Conservation (phyloP, 257 asterid species). For the Ilex aquifolium region DNA sequence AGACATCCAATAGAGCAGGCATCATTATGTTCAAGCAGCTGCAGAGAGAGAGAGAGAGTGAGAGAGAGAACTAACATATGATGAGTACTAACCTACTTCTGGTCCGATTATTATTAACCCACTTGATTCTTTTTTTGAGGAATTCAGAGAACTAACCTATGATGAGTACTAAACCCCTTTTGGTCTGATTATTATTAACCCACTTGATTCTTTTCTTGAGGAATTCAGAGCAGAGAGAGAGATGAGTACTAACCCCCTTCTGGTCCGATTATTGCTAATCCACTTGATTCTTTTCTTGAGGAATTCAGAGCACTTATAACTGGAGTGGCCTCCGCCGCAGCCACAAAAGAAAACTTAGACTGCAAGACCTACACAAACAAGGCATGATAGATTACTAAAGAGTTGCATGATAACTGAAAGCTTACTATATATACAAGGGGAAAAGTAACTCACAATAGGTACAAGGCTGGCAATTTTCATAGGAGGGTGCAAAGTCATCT, state of each 20-base stretch:
- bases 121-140: slow-evolving; percentile 34
- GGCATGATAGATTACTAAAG: not conserved
- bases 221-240: slow-evolving; percentile 26
- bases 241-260: slow-evolving; percentile 82
- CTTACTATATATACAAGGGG: not conserved
- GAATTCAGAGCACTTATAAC: slow-evolving; percentile 48
- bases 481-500: slow-evolving; percentile 79
- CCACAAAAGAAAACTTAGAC: slow-evolving; percentile 67
- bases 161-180: slow-evolving; percentile 80
- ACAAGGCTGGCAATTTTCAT: slow-evolving; percentile 44
- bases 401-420: not conserved
- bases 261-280: slow-evolving; percentile 83
- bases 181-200: slow-evolving; percentile 83
- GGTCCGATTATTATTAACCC: slow-evolving; percentile 90
- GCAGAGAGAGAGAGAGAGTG: not conserved
- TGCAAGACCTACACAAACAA: slow-evolving; percentile 42
- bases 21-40: too few species aligned
- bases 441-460: slow-evolving; percentile 45
- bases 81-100: slow-evolving; percentile 77
- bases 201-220: slow-evolving; percentile 38
- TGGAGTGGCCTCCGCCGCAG: slow-evolving; percentile 78
- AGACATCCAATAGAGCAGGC: too few species aligned
- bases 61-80: not conserved
- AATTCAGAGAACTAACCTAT: slow-evolving; percentile 21
- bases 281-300: slow-evolving; percentile 38